These are phyloP conservation scores for Colletotrichum eremochloae DNA, from an alignment of 2,329 filamentous ascomycete genomes.

Conservation along the genomic window DNA sequence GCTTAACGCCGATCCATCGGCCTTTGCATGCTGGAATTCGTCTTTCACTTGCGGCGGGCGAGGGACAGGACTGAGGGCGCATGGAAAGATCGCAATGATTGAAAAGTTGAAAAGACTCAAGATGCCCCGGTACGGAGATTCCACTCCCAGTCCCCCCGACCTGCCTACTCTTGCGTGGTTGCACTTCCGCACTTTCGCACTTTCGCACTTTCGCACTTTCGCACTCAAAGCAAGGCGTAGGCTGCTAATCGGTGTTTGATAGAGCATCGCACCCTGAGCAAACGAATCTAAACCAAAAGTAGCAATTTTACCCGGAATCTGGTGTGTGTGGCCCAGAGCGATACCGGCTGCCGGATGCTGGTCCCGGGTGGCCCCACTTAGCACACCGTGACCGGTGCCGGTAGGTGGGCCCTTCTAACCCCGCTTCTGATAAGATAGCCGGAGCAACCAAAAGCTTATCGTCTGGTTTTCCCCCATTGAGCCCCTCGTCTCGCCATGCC, in stretches of 20 bases:
- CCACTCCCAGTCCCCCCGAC: not conserved
- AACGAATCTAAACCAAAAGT: not conserved
- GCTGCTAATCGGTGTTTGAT: conserved; percentile 9
- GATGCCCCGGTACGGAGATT: not conserved
- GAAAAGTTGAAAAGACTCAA: not conserved
- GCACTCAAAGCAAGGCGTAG: not conserved
- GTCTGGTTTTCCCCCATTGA: conserved; percentile 33
- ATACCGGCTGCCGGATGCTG: conserved; percentile 21
- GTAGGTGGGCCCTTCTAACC: not conserved
- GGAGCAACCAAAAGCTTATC: conserved; percentile 36
- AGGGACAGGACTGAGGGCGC: not conserved
- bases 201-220: not conserved
- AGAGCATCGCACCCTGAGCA: not conserved
- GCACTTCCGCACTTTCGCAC: not conserved
- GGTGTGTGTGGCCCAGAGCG: conserved; percentile 2
- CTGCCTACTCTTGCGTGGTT: not conserved
- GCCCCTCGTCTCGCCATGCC: conserved; percentile 33
- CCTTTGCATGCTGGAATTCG: not conserved
- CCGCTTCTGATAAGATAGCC: conserved; percentile 34
- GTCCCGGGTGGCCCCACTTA: conserved; percentile 11
- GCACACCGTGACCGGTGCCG: conserved; percentile 29
- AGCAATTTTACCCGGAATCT: conserved; percentile 16
- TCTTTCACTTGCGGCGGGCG: not conserved
- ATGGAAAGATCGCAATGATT: not conserved
- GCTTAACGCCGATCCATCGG: not conserved